Base-by-base conservation (phyloP, 257 asterid species). In the Plantago elongata region DNA sequence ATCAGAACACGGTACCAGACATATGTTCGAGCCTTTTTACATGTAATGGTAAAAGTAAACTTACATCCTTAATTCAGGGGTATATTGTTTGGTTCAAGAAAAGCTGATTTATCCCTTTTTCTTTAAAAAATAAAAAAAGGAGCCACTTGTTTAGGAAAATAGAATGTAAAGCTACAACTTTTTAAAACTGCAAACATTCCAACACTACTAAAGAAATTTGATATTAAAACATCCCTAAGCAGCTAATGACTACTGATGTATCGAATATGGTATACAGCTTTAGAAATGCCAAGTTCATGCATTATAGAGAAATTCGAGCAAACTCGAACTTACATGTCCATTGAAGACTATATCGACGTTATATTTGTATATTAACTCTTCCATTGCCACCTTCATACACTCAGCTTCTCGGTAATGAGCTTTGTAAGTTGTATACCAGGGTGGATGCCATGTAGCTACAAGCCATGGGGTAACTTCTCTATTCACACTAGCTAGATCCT, bases 351-450 rank as follows among this genome's bases (percentile, higher is more conserved):
- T 70, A 64, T 90, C 95, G 15, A 88, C 82, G 5, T 83, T 64
- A 66, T 90, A 40, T 57, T 62, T 70, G 58, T 83, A 80, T 5
- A 90, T 79, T 52, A 85, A 75, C 46, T 69, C 78, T 75, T 90
- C 98, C 96, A 88, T 88, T 68, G 82, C 84, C 70, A 75, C 72
- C 63, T 93, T 85, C 98, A 90, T 90, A 82, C 98, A 90, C 45
- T 90, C 98, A 46, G 83, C 82, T 75, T 90, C 98, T 62, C 79
- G 93, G 57, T 90, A 90, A 76, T 90, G 98, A 9, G 98, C 81
- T 9, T 86, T 77, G 75, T 85, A 90, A 79, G 91, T 90, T 37
- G 82, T 88, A 67, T 90, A 90, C 98, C 96, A 88, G 5, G 98
- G 98, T 29, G 98, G 70, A 75, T 90, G 96, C 95, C 94, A 88